Evolutionary conservation across 345 rosid genomes (phyloP).

Genomic region (Murraya paniculata): DNA sequence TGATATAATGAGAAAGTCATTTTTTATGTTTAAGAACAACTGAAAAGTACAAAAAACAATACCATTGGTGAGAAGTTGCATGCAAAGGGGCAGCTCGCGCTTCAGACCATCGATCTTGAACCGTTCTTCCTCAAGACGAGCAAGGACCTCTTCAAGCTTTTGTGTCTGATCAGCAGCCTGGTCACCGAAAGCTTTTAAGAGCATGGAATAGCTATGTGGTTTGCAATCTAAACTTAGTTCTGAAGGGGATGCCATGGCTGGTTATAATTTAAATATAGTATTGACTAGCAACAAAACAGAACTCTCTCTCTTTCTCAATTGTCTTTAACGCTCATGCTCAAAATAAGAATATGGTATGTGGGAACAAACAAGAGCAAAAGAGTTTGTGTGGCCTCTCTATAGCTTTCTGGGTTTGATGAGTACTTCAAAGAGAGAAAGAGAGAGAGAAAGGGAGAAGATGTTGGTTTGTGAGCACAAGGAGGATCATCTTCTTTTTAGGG

Average conservation of each 20-base stretch:
- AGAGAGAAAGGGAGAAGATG: slow-evolving; percentile 36
- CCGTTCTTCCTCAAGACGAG: slow-evolving; percentile 86
- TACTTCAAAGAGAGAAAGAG: slow-evolving; percentile 17
- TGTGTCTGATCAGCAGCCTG: slow-evolving; percentile 55
- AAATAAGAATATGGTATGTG: slow-evolving; percentile 16
- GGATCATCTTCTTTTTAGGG: slow-evolving; percentile 61
- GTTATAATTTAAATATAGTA: neutral
- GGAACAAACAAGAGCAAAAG: slow-evolving; percentile 42
- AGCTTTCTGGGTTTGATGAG: slow-evolving; percentile 29
- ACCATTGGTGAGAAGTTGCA: slow-evolving; percentile 96
- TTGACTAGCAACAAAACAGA: neutral
- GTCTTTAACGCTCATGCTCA: slow-evolving; percentile 24
- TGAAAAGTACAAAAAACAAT: neutral
- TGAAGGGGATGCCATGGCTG: slow-evolving; percentile 67
- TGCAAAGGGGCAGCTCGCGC: slow-evolving; percentile 99
- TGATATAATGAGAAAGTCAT: neutral
- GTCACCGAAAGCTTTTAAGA: slow-evolving; percentile 83
- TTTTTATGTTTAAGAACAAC: neutral
- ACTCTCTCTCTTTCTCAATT: slow-evolving; percentile 3
- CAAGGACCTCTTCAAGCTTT: slow-evolving; percentile 80
- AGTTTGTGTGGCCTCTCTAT: slow-evolving; percentile 25
- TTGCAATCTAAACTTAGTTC: slow-evolving; percentile 83
- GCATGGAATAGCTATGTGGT: slow-evolving; percentile 84
- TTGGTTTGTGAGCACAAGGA: slow-evolving; percentile 62
- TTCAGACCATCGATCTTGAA: slow-evolving; percentile 97